Evolutionary conservation across 2,329 filamentous ascomycete genomes (phyloP), one percentile per base, ranked within the genome.

Genomic region (Talaromyces sp.): DNA sequence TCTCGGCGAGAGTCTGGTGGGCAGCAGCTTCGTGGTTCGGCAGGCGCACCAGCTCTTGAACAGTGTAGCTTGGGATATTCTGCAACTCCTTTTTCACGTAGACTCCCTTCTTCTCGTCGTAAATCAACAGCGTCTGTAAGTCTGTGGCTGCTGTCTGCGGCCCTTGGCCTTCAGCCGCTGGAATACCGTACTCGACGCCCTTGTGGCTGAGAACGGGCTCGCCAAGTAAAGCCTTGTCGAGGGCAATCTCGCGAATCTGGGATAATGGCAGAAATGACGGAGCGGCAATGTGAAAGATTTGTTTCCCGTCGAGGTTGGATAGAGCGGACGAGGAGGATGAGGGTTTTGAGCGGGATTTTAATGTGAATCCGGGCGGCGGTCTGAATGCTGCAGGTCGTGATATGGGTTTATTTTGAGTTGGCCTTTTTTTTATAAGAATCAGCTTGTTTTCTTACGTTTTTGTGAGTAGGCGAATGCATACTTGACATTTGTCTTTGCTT

Each of bases 261-360:
- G 74, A 74, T 35, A 81, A 63, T 19, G 78, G 75, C 19, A 81
- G 70, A 53, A 69, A 75, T 3, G 74, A 68, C 1, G 79, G 79
- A 1, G 77, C 77, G 19, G 76, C 77, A 59, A 81, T 78, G 63
- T 81, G 77, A 70, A 78, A 78, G 54, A 81, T 65, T 66, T 80
- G 75, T 65, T 81, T 81, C 56, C 74, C 75, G 55, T 66, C 66
- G 55, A 79, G 68, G 55, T 77, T 68, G 41, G 75, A 73, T 46
- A 77, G 69, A 26, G 72, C 58, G 26, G 74, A 72, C 31, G 51
- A 50, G 52, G 70, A 67, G 50, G 70, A 65, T 52, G 62, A 67
- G 3, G 73, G 72, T 52, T 71, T 72, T 29, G 70, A 68, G 5
- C 70, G 64, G 19, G 67, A 58, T 48, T 71, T 68, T 58, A 71